These are phyloP conservation scores for Oenanthe javanica DNA, from an alignment of 140 eudicot genomes.

Conservation along the genomic window DNA sequence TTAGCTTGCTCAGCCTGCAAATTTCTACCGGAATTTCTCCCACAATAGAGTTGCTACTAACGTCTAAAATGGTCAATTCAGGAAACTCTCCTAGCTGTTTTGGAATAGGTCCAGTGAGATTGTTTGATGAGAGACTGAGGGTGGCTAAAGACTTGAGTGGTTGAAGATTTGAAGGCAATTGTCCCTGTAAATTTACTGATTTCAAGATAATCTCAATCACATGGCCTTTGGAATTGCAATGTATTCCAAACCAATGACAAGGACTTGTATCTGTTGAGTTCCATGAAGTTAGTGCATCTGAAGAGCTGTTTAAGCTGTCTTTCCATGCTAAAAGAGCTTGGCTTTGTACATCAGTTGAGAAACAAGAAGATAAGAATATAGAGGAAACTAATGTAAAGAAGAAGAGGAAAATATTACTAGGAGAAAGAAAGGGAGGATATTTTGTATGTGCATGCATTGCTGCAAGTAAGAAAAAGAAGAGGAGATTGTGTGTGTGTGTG, in stretches of 20 bases:
- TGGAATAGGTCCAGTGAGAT: conserved; percentile 75
- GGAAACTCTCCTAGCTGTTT: conserved; percentile 69
- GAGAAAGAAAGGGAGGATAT: conserved; percentile 33
- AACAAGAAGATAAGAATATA: conserved; percentile 22
- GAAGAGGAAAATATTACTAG: conserved; percentile 11
- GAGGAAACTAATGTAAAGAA: not conserved
- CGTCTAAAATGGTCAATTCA: conserved; percentile 45
- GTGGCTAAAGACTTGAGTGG: conserved; percentile 39
- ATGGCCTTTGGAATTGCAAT: conserved; percentile 46
- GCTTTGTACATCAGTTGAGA: conserved; percentile 73
- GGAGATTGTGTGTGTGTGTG: conserved; percentile 28
- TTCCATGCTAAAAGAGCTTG: conserved; percentile 87
- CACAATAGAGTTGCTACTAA: conserved; percentile 54
- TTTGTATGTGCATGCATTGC: conserved; percentile 60
- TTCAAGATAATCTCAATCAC: conserved; percentile 37
- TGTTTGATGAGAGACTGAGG: conserved; percentile 52
- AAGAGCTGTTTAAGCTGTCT: conserved; percentile 43
- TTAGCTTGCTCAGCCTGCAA: conserved; percentile 46
- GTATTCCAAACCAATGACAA: conserved; percentile 77
- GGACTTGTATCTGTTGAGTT: conserved; percentile 45
- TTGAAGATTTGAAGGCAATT: conserved; percentile 74
- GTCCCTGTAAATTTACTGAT: conserved; percentile 59
- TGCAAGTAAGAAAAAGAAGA: conserved; percentile 19
- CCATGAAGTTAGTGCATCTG: conserved; percentile 58
- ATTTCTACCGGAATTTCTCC: conserved; percentile 73